Evolutionary conservation across 305 asterid species (phyloP).

Genomic region (Ajuga reptans): DNA sequence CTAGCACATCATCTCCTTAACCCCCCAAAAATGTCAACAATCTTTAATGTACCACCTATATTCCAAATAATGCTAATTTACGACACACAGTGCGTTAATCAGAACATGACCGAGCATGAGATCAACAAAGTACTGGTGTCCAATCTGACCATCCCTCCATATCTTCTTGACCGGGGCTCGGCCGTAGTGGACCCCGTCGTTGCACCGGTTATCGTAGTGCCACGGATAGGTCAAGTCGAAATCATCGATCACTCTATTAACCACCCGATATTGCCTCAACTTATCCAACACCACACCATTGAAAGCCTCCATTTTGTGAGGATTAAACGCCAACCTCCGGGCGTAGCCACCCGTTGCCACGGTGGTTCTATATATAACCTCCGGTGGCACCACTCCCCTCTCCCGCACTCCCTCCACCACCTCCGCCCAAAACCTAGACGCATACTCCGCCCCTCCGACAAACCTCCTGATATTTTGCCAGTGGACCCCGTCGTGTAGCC

Average conservation of each 20-base stretch:
- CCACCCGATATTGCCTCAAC: conserved; percentile 45
- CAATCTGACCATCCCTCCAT: conserved; percentile 84
- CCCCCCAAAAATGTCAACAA: not conserved
- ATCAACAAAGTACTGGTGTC: conserved; percentile 88
- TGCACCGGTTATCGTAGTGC: conserved; percentile 87
- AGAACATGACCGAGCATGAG: conserved; percentile 83
- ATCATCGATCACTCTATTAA: conserved; percentile 52
- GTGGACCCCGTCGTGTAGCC: conserved; percentile 71
- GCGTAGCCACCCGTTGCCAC: conserved; percentile 82
- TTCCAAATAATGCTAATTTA: not conserved
- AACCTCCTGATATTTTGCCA: conserved; percentile 58
- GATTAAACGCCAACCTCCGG: conserved; percentile 61
- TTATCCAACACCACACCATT: conserved; percentile 79
- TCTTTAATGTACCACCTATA: not conserved
- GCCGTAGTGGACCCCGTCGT: conserved; percentile 90
- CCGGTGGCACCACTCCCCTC: conserved; percentile 47
- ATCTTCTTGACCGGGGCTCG: conserved; percentile 67
- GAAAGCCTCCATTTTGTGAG: conserved; percentile 90
- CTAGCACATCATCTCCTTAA: not conserved
- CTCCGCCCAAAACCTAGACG: conserved; percentile 68
- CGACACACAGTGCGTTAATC: conserved; percentile 46
- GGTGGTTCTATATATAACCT: conserved; percentile 64
- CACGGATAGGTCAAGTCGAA: conserved; percentile 89
- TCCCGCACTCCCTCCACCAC: conserved; percentile 41
- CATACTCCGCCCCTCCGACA: conserved; percentile 55